Base-by-base conservation (phyloP, 2,329 filamentous ascomycete species). In the Paraconiothyrium brasiliense region DNA sequence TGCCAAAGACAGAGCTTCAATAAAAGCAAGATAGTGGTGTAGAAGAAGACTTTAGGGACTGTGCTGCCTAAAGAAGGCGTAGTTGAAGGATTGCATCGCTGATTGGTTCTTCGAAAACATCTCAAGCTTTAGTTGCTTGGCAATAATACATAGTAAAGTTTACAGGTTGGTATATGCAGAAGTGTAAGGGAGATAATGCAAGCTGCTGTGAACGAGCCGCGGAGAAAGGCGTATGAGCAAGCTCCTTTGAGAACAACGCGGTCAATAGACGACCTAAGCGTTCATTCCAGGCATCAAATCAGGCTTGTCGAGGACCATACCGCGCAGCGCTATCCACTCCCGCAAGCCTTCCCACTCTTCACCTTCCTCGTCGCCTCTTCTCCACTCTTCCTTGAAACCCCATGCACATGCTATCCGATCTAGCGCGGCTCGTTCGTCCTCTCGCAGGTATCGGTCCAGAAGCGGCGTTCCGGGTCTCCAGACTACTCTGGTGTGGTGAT, bases 281-380 rank as follows among this genome's bases (percentile, higher is more conserved):
- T 92, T 85, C 93, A 97, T 97, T 20, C 94, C 95, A 67, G 93
- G 90, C 92, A 98, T 94, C 71, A 97, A 85, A 75, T 94, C 92
- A 16, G 93, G 90, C 67, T 90, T 89, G 79, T 99, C 95, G 56
- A 99, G 82, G 68, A 97, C 86, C 94, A 98, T 97, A 32, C 92
- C 91, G 74, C 91, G 90, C 72, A 91, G 85, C 41, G 92, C 88
- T 70, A 93, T 88, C 80, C 93, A 95, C 80, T 97, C 92, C 68
- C 90, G 88, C 65, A 99, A 82, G 35, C 86, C 87, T 70, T 96
- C 90, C 92, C 95, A 99, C 65, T 97, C 94, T 57, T 89, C 85
- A 0, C 95, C 94, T 67, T 93, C 91, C 80, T 99, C 95, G 75
- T 97, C 93, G 1, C 95, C 95, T 74, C 92, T 87, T 75, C 90